phyloP scores from a whole-genome alignment of 192 early-diverging fungal genomes.

The Linnemannia zychae region DNA sequence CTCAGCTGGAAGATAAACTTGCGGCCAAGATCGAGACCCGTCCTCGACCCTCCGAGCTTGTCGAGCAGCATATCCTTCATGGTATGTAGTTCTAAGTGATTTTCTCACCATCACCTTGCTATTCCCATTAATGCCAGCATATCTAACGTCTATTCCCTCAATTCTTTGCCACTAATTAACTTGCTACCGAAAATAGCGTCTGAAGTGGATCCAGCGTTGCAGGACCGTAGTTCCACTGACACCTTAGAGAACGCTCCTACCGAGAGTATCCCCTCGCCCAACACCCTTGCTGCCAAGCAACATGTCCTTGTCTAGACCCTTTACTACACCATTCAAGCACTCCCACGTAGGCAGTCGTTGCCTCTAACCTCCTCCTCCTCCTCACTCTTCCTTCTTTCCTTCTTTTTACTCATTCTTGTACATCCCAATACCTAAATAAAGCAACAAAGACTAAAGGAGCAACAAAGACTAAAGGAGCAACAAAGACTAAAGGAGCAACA shows the following conservation, averaged over 20 bases:
- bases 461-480: background rate
- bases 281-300: background rate
- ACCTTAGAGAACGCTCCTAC: background rate
- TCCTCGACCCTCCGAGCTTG: constrained; percentile 39
- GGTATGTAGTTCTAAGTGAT: background rate
- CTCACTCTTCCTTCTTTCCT: background rate
- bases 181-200: background rate
- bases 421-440: background rate
- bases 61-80: constrained; percentile 31
- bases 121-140: no score
- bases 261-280: background rate
- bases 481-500: no score
- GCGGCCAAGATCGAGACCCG: constrained; percentile 56
- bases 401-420: background rate
- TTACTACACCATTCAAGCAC: no score
- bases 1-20: constrained; percentile 53
- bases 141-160: no score
- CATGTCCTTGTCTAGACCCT: background rate
- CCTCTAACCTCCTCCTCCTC: background rate
- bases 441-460: background rate
- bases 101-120: no score
- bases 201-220: background rate
- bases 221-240: background rate
- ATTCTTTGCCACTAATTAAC: no score
- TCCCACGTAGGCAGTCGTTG: no score